phyloP scores from a whole-genome alignment of 2,329 filamentous ascomycete genomes.

The Mollisia scopiformis region DNA sequence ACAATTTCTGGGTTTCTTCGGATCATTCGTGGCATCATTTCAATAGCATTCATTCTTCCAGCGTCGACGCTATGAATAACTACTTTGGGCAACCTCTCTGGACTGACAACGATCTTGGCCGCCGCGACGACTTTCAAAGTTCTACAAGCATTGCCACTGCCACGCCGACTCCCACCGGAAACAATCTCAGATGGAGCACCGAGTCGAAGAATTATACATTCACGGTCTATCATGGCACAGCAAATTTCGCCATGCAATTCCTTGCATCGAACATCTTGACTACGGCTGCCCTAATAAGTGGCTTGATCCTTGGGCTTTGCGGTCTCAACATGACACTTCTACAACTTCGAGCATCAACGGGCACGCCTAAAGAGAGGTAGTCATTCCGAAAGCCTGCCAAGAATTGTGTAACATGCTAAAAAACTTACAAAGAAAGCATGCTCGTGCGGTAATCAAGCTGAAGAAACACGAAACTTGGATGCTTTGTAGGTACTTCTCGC shows the following conservation, averaged over 20 bases:
- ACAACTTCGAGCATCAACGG: conserved; percentile 25
- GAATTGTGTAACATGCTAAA: conserved; percentile 10
- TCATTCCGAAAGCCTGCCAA: not conserved
- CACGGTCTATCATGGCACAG: conserved; percentile 4
- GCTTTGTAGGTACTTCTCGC: conserved; percentile 25
- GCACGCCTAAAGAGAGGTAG: conserved; percentile 26
- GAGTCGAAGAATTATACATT: not conserved
- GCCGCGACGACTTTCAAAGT: not conserved
- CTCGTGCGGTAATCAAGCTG: conserved; percentile 22
- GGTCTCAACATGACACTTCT: conserved; percentile 30
- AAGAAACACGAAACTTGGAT: conserved; percentile 32
- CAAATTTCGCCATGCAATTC: conserved; percentile 15
- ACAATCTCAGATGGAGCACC: too few species aligned
- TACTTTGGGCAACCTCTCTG: too few species aligned
- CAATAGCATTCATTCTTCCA: not conserved
- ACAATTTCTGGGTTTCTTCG: not conserved
- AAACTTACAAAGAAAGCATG: conserved; percentile 24
- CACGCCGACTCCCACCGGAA: not conserved
- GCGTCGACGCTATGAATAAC: not conserved
- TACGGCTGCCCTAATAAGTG: conserved; percentile 27
- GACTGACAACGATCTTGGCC: not conserved
- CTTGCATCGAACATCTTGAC: conserved; percentile 21
- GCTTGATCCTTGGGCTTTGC: conserved; percentile 31
- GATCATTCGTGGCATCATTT: not conserved
- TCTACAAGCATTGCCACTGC: not conserved